A percentile compares a stretch with the other conserved stretches of the same genome.
phyloP scores from a whole-genome alignment of 2,329 filamentous ascomycete species.

The Talaromyces sp. region DNA sequence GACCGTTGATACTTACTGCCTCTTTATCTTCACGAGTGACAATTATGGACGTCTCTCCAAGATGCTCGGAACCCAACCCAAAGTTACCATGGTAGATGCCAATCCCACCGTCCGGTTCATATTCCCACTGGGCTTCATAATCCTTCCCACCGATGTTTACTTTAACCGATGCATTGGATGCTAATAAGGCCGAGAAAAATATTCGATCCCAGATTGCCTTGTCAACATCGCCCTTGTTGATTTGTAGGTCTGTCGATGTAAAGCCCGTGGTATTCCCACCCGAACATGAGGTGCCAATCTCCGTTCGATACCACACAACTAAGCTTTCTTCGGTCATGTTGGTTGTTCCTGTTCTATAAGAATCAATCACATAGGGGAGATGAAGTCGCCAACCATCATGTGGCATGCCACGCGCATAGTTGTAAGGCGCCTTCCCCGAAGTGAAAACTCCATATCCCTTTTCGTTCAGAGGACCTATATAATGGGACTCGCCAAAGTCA shows the following conservation, averaged over 20 bases:
- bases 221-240: background rate
- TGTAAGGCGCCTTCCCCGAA: conserved; percentile 43
- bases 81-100: conserved; percentile 40
- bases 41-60: conserved; percentile 31
- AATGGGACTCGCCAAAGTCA: conserved; percentile 63
- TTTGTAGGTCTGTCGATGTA: background rate
- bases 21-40: conserved; percentile 24
- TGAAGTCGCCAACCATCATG: conserved; percentile 36
- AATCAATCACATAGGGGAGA: conserved; percentile 40
- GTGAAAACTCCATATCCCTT: conserved; percentile 16
- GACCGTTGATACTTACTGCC: conserved; percentile 27
- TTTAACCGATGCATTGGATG: conserved; percentile 29
- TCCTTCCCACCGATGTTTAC: conserved; percentile 37
- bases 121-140: conserved; percentile 25
- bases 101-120: conserved; percentile 30
- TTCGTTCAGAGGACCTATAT: conserved; percentile 55
- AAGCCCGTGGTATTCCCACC: conserved; percentile 9
- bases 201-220: conserved; percentile 20
- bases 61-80: conserved; percentile 19
- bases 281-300: conserved; percentile 6
- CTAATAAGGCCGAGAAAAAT: conserved; percentile 40
- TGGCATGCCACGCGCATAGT: conserved; percentile 32
- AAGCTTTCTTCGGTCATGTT: conserved; percentile 14
- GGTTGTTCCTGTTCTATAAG: conserved; percentile 38
- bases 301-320: conserved; percentile 16